Evolutionary conservation across 805 yeast species (phyloP), one percentile per base, ranked within the genome.

Genomic region (Wickerhamiella azymoides): DNA sequence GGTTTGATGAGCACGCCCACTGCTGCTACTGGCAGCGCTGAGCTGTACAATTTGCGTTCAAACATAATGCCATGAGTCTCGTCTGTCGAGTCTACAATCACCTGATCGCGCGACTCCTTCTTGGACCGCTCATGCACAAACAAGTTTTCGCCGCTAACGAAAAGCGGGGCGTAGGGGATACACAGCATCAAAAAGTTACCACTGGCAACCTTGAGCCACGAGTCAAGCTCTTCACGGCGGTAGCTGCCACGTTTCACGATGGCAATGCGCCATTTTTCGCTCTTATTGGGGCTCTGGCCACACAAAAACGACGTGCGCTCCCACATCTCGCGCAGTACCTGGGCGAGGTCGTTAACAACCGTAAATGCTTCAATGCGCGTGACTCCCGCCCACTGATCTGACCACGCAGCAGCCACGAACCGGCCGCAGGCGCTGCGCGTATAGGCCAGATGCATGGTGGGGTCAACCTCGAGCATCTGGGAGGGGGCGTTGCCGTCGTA

Each of bases 351-450:
- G 24, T 21, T 21, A 5, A 19, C 46, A 10, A 62, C 39, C 10
- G 57, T 45, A 35, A 58, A 82, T 0, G 85, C 71, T 52, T 76
- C 79, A 0, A 79, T 72, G 39, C 68, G 70, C 14, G 78, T 73
- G 10, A 75, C 69, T 3, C 68, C 67, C 0, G 95, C 95, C 58
- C 73, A 71, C 41, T 88, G 89, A 56, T 89, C 95, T 0, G 92
- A 71, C 93, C 96, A 85, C 0, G 93, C 80, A 0, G 84, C 93
- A 18, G 79, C 76, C 38, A 85, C 70, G 95, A 96, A 89, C 46
- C 75, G 76, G 49, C 77, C 77, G 59, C 88, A 94, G 3, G 74
- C 67, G 0, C 94, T 80, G 44, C 94, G 62, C 26, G 85, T 84
- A 55, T 88, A 89, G 1, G 94, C 85, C 10, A 92, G 69, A 58